phyloP scores from a whole-genome alignment of 108 stramenopile species.

The Licmophora abbreviata region DNA sequence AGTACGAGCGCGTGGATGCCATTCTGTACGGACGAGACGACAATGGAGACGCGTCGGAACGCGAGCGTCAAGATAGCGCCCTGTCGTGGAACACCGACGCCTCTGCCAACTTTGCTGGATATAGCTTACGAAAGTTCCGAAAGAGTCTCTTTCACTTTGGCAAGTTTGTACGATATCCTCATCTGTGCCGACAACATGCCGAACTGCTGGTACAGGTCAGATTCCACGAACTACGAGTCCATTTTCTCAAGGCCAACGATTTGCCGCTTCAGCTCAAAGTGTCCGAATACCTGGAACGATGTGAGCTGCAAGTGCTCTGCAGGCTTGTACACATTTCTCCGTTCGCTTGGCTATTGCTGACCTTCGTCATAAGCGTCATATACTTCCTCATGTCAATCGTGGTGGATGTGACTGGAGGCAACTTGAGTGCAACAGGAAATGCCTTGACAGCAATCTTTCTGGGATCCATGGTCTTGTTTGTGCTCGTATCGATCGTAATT shows the following conservation, averaged over 20 bases:
- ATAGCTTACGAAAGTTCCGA: no score
- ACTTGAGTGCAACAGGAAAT: conserved; percentile 13
- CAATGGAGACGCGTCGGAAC: neutral
- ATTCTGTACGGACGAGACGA: neutral
- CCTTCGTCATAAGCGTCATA: conserved; percentile 42
- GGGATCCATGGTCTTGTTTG: conserved; percentile 22
- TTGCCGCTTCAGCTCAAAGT: conserved; percentile 68
- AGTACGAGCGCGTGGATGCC: conserved; percentile 45
- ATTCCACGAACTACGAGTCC: conserved; percentile 77
- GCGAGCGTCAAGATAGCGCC: no score
- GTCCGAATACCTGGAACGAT: conserved; percentile 66
- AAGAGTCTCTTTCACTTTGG: neutral
- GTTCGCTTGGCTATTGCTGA: conserved; percentile 64
- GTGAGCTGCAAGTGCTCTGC: conserved; percentile 48
- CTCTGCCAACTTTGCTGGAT: neutral
- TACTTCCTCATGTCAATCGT: conserved; percentile 63
- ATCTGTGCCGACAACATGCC: conserved; percentile 26
- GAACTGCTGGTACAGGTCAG: conserved; percentile 63
- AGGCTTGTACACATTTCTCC: conserved; percentile 67
- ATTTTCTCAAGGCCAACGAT: conserved; percentile 71
- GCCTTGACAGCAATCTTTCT: conserved; percentile 34
- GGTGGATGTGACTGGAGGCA: conserved; percentile 16
- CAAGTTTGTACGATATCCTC: conserved; percentile 15
- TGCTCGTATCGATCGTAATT: conserved; percentile 24
- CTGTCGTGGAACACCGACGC: no score